phyloP scores from a whole-genome alignment of 129 eudicot species.

The Chrysanthemum lavandulifolium region DNA sequence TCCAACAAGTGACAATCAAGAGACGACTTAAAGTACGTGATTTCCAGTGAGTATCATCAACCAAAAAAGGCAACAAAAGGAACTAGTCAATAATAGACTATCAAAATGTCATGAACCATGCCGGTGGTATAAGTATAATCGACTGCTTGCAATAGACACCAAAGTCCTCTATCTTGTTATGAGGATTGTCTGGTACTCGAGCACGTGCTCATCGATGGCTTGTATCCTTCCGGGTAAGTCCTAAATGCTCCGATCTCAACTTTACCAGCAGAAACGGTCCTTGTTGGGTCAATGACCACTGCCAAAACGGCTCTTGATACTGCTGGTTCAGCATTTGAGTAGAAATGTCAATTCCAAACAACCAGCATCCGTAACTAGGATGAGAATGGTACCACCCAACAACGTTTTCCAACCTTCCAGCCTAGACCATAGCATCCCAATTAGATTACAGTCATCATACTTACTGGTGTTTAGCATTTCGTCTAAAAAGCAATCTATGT shows the following conservation, averaged over 20 bases:
- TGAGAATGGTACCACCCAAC: slow-evolving; percentile 95
- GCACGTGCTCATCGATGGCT: slow-evolving; percentile 96
- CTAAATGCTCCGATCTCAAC: too few relatives aligned
- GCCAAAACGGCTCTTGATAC: too few relatives aligned
- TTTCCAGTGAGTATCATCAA: slow-evolving; percentile 69
- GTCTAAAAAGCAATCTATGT: too few relatives aligned
- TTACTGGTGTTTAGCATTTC: too few relatives aligned
- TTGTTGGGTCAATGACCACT: slow-evolving; percentile 70
- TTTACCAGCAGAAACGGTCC: too few relatives aligned
- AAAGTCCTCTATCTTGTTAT: slow-evolving; percentile 93
- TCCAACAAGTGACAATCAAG: slow-evolving; percentile 92
- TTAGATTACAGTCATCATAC: too few relatives aligned
- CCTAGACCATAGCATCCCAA: slow-evolving; percentile 38
- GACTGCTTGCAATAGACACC: too few relatives aligned
- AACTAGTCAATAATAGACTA: slow-evolving; percentile 94
- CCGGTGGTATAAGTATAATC: too few relatives aligned
- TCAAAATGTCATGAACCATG: too few relatives aligned
- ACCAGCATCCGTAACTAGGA: slow-evolving; percentile 99
- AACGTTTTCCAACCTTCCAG: slow-evolving; percentile 42
- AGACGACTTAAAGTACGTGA: slow-evolving; percentile 89
- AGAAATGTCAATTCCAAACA: slow-evolving; percentile 53
- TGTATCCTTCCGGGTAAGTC: slow-evolving; percentile 6
- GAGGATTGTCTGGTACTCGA: slow-evolving; percentile 89
- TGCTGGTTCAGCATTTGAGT: slow-evolving; percentile 64
- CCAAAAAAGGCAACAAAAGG: slow-evolving; percentile 11